Evolutionary conservation across 108 stramenopile genomes (phyloP).

Genomic region (Fragilariopsis cylindrus): DNA sequence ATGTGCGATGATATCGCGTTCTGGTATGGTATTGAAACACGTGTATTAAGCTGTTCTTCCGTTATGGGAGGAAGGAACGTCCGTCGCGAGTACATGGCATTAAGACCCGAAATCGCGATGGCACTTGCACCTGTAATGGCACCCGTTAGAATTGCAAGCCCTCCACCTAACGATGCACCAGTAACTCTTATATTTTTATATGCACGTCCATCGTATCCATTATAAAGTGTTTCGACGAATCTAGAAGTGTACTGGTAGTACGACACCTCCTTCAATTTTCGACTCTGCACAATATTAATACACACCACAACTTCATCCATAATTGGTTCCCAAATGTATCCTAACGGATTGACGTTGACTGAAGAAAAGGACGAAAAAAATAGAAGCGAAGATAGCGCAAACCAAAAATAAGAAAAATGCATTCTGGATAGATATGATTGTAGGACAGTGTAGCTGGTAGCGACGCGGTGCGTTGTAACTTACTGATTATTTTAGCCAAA

Average conservation of each 20-base stretch:
- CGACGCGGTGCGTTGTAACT: too few relatives aligned
- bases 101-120: constrained; percentile 68
- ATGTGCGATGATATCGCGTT: constrained; percentile 58
- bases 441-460: too few relatives aligned
- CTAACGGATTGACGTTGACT: constrained; percentile 49
- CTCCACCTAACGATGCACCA: constrained; percentile 48
- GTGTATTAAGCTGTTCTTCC: constrained; percentile 44
- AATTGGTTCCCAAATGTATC: constrained; percentile 51
- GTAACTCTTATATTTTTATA: constrained; percentile 27
- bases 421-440: not conserved
- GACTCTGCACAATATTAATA: constrained; percentile 21
- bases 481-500: constrained; percentile 39
- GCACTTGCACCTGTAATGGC: constrained; percentile 60
- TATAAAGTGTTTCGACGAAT: constrained; percentile 20
- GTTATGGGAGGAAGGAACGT: constrained; percentile 67
- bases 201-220: constrained; percentile 1
- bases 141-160: constrained; percentile 72
- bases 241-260: constrained; percentile 21
- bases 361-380: not conserved
- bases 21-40: constrained; percentile 73
- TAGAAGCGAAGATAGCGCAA: not conserved
- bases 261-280: constrained; percentile 32
- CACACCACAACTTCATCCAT: constrained; percentile 30
- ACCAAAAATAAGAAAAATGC: not conserved
- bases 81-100: constrained; percentile 47